A percentile compares a stretch with the other conserved stretches of the same genome.
Conservation (phyloP, 148 eudicot genomes). For the Chenopodium berlandieri region DNA sequence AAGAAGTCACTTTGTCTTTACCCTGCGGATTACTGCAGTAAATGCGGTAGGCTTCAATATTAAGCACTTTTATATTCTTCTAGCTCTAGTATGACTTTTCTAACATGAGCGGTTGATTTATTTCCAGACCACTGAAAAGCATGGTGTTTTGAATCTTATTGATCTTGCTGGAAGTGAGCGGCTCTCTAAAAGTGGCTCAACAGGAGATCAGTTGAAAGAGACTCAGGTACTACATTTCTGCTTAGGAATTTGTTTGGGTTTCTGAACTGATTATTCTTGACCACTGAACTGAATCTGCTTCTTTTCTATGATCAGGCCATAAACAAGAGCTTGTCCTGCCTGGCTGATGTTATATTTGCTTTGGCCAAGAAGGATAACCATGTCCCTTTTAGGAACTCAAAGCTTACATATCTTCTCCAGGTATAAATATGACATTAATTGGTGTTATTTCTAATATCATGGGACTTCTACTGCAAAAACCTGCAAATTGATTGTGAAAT, state of each 20-base stretch:
- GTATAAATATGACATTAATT: conserved; percentile 25
- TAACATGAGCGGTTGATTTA: not conserved
- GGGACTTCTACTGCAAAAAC: not conserved
- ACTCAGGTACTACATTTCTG: conserved; percentile 54
- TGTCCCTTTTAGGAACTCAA: conserved; percentile 75
- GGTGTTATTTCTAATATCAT: not conserved
- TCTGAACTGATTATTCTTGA: not conserved
- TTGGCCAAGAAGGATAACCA: conserved; percentile 82
- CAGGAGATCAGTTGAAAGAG: conserved; percentile 74
- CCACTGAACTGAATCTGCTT: no score
- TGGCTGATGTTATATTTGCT: conserved; percentile 70
- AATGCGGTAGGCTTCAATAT: conserved; percentile 52
- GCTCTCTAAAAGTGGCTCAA: conserved; percentile 75
- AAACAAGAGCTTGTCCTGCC: conserved; percentile 69
- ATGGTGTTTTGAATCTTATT: conserved; percentile 69
- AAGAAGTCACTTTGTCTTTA: conserved; percentile 85
- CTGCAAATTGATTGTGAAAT: not conserved
- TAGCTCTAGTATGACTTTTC: not conserved
- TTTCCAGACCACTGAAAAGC: conserved; percentile 71
- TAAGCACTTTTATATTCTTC: not conserved
- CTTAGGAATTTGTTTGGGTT: not conserved
- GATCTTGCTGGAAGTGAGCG: conserved; percentile 89
- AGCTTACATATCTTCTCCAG: conserved; percentile 77
- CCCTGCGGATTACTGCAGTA: conserved; percentile 62
- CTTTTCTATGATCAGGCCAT: conserved; percentile 43